Base-by-base conservation (phyloP, 2,329 filamentous ascomycete species). In the Exserohilum rostratum region DNA sequence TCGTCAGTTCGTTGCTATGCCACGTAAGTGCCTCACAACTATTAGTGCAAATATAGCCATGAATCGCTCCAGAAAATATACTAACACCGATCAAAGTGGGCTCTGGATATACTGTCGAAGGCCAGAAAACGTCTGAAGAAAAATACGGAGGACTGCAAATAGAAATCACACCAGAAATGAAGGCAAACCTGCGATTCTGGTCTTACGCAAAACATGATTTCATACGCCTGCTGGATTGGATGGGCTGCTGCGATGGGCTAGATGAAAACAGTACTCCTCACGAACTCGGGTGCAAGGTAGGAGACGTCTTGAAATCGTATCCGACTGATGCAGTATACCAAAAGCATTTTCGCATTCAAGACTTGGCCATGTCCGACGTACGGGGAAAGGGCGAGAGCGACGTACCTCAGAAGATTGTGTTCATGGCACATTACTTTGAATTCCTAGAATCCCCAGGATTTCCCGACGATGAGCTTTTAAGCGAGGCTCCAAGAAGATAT, bases 1-100 rank as follows among this genome's bases (percentile, higher is more conserved):
- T 17, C 46, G 46, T 5, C 46, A 48, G 12, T 48, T 48, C 2
- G 35, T 40, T 6, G 35, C 46, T 13, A 48, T 48, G 46, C 35
- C 35, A 17, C 10, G 34, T 48, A 15, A 2, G 44, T 25, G n/a
- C 15, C 3, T 3, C 3, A n/a, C 30, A 33, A 3, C 10, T 12
- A 5, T 3, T 33, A 25, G 7, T 25, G 22, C 30, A 33, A 3
- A 3, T 6, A n/a, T 2, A 33, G 33, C 12, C 2, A n/a, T 2
- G 6, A 2, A 33, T 22, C 15, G 13, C 12, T 4, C 2, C 12
- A 11, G 18, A 12, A 5, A 27, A 10, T 12, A 5, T 25, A 31
- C 25, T 31, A 12, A 39, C 13, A 7, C 3, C 13, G 0, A 2
- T 2, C 0, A 6, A 2, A 48, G 46, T 48, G 4, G 35, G 46